Evolutionary conservation across 2,329 filamentous ascomycete species (phyloP), one percentile per base, ranked within the genome.

Genomic region (Trichophyton benhamiae): DNA sequence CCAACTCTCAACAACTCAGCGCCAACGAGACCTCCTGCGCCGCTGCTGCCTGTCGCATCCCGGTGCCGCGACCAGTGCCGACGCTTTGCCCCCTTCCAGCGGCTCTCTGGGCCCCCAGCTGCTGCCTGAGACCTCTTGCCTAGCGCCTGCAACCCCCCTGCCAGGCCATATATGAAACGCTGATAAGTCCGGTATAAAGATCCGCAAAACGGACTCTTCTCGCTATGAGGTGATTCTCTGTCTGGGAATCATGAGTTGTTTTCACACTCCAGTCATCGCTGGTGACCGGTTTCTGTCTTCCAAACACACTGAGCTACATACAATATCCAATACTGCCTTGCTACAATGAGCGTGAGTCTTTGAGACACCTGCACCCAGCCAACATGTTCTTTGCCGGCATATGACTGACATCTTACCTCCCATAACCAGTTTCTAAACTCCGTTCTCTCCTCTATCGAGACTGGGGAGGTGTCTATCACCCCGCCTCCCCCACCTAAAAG

Each of bases 361-460:
- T 8, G 7, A 25, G 3, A 17, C 3, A 44, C 15, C 15, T 7
- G 6, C 4, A 36, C 3, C 33, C 33, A 36, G 57, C 38, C 8
- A 44, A 38, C 36, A 13, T 44, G 20, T 30, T 44, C 33, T 33
- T 7, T 44, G 25, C 3, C 3, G 1, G 52, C 27, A 38, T 17
- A 25, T 44, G 17, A 20, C 57, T 58, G 20, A 46, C 25, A 42
- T 42, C 13, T 38, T 3, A 3, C 3, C 27, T 22, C 5, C 8
- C 42, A 2, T 11, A 13, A 17, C 11, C 63, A 79, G 77, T 79
- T 80, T 65, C 74, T 81, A 62, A 78, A 78, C 67, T 80, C 78
- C 22, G 75, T 80, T 44, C 74, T 81, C 63, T 76, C 77, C 62
- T 80, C 78, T 44, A 77, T 80, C 63, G 76, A 77, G 67, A 76